phyloP scores from a whole-genome alignment of 2,329 filamentous ascomycete genomes.

The Aureobasidium subglaciale region DNA sequence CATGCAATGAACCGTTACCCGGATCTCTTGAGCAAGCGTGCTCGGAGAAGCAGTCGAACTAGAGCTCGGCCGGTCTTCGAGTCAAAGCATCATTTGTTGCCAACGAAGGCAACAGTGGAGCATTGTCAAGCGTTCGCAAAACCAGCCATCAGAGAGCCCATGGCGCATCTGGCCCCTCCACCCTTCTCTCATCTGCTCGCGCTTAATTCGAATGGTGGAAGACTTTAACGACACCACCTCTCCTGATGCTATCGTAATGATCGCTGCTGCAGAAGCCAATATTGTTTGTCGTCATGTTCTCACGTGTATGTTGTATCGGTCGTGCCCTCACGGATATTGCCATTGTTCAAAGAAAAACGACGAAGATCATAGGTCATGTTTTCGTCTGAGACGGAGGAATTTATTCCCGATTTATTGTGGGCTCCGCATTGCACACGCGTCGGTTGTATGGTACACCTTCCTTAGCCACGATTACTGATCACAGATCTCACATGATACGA shows the following conservation, averaged over 20 bases:
- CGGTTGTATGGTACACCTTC: background rate
- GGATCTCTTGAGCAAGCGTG: background rate
- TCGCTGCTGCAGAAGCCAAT: background rate
- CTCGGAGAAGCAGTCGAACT: background rate
- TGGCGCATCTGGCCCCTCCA: constrained; percentile 1
- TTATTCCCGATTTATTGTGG: background rate
- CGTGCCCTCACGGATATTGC: background rate
- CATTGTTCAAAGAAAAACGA: background rate
- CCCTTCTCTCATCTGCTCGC: background rate
- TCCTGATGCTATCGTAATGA: background rate
- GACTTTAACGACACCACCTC: background rate
- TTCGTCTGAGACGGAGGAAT: constrained; percentile 3
- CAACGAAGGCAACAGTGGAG: background rate
- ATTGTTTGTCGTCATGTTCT: background rate
- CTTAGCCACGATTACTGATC: background rate
- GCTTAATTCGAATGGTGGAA: background rate
- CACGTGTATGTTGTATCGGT: background rate
- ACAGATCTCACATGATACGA: background rate
- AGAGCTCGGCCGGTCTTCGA: background rate
- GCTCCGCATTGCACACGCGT: background rate
- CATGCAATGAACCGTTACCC: background rate
- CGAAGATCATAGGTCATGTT: too few relatives aligned
- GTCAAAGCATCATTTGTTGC: background rate
- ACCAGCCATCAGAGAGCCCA: background rate
- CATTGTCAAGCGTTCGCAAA: background rate